Evolutionary conservation across 331 rosid genomes (phyloP).

Genomic region (Saraca asoca): DNA sequence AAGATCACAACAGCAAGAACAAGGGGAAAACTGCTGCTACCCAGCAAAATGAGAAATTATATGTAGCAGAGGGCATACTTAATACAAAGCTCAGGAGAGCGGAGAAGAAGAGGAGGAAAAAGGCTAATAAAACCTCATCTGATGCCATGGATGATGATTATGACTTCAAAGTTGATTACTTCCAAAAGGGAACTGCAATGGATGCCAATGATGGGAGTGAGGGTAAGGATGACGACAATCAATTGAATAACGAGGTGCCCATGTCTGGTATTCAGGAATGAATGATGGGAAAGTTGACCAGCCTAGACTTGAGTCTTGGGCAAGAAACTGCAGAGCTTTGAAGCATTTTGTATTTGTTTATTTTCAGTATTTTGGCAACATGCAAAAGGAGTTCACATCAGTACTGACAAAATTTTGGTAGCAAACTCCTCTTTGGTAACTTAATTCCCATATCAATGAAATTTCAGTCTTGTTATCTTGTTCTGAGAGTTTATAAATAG

Average conservation of each 20-base stretch:
- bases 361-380: background rate
- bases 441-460: too few species aligned
- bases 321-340: background rate
- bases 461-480: too few species aligned
- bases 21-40: slow-evolving; percentile 47
- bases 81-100: slow-evolving; percentile 70
- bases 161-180: slow-evolving; percentile 78
- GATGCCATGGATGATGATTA: slow-evolving; percentile 80
- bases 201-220: slow-evolving; percentile 46
- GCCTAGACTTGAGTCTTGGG: background rate
- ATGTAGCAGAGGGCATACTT: slow-evolving; percentile 74
- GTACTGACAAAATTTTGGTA: too few species aligned
- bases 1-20: slow-evolving; percentile 47
- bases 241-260: slow-evolving; percentile 38
- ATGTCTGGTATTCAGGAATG: slow-evolving; percentile 45
- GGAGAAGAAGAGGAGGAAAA: slow-evolving; percentile 81
- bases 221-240: slow-evolving; percentile 36
- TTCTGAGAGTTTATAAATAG: too few species aligned
- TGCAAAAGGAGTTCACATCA: background rate
- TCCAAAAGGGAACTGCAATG: slow-evolving; percentile 54
- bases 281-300: slow-evolving; percentile 26
- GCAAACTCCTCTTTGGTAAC: too few species aligned
- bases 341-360: slow-evolving; percentile 7
- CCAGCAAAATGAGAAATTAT: slow-evolving; percentile 81
- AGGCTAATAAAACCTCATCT: slow-evolving; percentile 45